A percentile compares a stretch with the other conserved stretches of the same genome.
Conservation (phyloP, 108 stramenopile genomes). For the Pseudonitzschia delicatissima region DNA sequence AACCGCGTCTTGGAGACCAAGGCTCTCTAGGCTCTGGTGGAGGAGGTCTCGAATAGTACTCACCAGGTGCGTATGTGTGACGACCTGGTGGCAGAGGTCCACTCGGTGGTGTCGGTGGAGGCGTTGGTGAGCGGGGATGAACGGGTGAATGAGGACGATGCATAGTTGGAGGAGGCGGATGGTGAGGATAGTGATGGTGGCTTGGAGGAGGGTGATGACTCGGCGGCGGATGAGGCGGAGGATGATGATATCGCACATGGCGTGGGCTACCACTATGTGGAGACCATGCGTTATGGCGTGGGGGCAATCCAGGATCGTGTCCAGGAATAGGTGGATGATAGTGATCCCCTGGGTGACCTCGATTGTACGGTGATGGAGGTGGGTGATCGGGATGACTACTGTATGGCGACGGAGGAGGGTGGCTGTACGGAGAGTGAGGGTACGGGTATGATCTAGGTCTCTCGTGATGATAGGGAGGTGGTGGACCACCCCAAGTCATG, state of each 20-base stretch:
- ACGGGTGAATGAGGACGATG: conserved; percentile 14
- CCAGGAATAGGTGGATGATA: conserved; percentile 4
- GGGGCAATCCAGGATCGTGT: conserved; percentile 1
- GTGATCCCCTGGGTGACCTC: conserved; percentile 3
- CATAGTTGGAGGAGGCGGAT: conserved; percentile 4
- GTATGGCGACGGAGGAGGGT: conserved; percentile 10
- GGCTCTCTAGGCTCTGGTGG: not conserved
- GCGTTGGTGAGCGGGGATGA: conserved; percentile 3
- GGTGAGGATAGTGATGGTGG: not conserved
- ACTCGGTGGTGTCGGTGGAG: conserved; percentile 10
- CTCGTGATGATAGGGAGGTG: not conserved
- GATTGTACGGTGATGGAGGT: no score
- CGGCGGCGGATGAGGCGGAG: not conserved
- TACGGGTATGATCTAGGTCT: conserved; percentile 15
- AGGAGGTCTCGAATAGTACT: conserved; percentile 8
- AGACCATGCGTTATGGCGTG: conserved; percentile 18
- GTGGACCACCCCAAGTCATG: conserved; percentile 13
- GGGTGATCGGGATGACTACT: not conserved
- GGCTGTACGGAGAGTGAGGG: not conserved
- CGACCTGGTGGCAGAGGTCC: conserved; percentile 25
- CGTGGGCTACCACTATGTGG: not conserved
- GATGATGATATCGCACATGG: conserved; percentile 5
- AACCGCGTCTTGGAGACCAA: conserved; percentile 13
- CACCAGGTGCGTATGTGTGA: conserved; percentile 25
- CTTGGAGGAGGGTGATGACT: not conserved